Evolutionary conservation across 2,329 filamentous ascomycete species (phyloP).

Genomic region (Hymenoscyphus linearis): DNA sequence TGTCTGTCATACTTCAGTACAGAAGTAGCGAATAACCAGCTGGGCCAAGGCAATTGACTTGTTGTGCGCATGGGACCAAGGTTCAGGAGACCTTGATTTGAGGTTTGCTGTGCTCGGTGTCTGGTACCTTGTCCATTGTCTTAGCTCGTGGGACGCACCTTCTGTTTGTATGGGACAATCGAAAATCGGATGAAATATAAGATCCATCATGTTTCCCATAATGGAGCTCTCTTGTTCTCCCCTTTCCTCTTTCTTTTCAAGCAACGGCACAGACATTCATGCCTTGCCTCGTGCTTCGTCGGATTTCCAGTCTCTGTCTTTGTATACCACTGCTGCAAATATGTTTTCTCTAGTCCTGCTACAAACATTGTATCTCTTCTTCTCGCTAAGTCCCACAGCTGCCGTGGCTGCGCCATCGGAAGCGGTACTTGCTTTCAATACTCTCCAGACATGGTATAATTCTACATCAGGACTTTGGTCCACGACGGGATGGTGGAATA

Average conservation of each 20-base stretch:
- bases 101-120: neutral
- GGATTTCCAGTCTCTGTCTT: neutral
- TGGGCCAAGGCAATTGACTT: neutral
- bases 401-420: slow-evolving; percentile 10
- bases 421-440: slow-evolving; percentile 32
- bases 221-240: slow-evolving; percentile 1
- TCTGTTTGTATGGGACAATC: neutral
- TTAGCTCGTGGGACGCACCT: neutral
- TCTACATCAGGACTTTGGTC: slow-evolving; percentile 55
- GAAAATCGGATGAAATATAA: slow-evolving; percentile 5
- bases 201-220: neutral
- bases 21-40: neutral
- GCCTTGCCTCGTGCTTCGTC: neutral
- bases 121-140: neutral
- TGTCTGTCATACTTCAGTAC: neutral
- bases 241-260: neutral
- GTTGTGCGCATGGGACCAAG: no score
- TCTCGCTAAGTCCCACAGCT: slow-evolving; percentile 2
- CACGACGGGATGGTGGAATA: slow-evolving; percentile 68
- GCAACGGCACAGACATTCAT: slow-evolving; percentile 5
- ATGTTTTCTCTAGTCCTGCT: neutral
- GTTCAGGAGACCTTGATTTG: neutral
- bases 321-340: neutral
- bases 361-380: neutral
- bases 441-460: slow-evolving; percentile 60